Evolutionary conservation across 768 basidiomycete genomes (phyloP).

Genomic region (Fistulinella prunicolor): DNA sequence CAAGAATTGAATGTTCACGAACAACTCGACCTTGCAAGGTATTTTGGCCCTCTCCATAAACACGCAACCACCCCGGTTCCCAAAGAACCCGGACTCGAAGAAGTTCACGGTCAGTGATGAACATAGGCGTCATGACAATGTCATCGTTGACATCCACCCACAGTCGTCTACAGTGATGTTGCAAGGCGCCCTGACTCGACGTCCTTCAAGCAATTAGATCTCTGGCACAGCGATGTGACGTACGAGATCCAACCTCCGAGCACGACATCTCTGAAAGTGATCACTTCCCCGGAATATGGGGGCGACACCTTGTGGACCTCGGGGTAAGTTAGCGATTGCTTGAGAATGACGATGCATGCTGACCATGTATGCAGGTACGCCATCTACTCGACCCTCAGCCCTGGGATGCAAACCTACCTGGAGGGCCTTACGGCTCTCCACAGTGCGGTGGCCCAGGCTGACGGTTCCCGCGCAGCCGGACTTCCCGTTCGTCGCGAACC

Average conservation of each 20-base stretch:
- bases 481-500: constrained; percentile 66
- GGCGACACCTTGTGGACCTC: constrained; percentile 84
- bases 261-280: constrained; percentile 71
- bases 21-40: constrained; percentile 67
- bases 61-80: constrained; percentile 82
- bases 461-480: constrained; percentile 67
- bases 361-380: constrained; percentile 55
- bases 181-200: constrained; percentile 58
- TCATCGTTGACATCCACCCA: constrained; percentile 6
- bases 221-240: constrained; percentile 81
- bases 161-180: constrained; percentile 71
- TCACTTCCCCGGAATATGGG: constrained; percentile 66
- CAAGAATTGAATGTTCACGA: constrained; percentile 67
- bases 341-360: constrained; percentile 6
- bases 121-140: neutral
- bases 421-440: constrained; percentile 73
- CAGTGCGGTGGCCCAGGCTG: constrained; percentile 74
- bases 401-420: constrained; percentile 70
- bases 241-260: constrained; percentile 85
- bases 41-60: constrained; percentile 77
- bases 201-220: constrained; percentile 69
- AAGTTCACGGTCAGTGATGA: constrained; percentile 59
- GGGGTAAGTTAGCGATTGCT: constrained; percentile 44
- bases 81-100: constrained; percentile 63
- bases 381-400: constrained; percentile 79